Percentiles rank a stretch among this genome's conserved stretches.
Evolutionary conservation across 257 asterid genomes (phyloP).

Genomic region (Jaltomata sinuosa): DNA sequence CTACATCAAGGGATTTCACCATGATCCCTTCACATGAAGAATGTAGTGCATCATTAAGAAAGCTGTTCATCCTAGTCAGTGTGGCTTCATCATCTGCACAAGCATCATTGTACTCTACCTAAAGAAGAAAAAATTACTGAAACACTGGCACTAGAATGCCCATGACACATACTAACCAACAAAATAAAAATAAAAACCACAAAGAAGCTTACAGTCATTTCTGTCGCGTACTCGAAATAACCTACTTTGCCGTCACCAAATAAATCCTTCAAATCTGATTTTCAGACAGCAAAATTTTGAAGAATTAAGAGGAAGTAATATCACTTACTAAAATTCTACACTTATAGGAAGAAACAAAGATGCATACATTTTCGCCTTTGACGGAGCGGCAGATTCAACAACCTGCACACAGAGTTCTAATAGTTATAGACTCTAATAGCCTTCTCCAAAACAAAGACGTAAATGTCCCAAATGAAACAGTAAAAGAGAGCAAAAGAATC

Average conservation of each 20-base stretch:
- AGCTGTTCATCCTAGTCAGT: slow-evolving; percentile 44
- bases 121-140: slow-evolving; percentile 13
- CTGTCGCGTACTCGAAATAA: slow-evolving; percentile 67
- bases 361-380: slow-evolving; percentile 66
- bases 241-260: slow-evolving; percentile 61
- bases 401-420: slow-evolving; percentile 37
- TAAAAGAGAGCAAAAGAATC: neutral
- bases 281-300: neutral
- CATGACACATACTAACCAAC: neutral
- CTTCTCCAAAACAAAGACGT: neutral
- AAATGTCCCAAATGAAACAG: neutral
- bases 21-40: slow-evolving; percentile 90
- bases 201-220: slow-evolving; percentile 53
- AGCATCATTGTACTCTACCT: slow-evolving; percentile 69
- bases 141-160: neutral
- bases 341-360: neutral
- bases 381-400: slow-evolving; percentile 64
- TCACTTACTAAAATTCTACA: neutral
- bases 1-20: slow-evolving; percentile 77
- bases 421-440: neutral
- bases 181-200: neutral
- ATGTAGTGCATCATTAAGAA: slow-evolving; percentile 53
- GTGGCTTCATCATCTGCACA: slow-evolving; percentile 53
- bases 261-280: slow-evolving; percentile 57
- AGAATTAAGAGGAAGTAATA: neutral